These are phyloP conservation scores for Penicillium hesseltinei DNA, from an alignment of 2,329 filamentous ascomycete genomes.

Conservation along the genomic window DNA sequence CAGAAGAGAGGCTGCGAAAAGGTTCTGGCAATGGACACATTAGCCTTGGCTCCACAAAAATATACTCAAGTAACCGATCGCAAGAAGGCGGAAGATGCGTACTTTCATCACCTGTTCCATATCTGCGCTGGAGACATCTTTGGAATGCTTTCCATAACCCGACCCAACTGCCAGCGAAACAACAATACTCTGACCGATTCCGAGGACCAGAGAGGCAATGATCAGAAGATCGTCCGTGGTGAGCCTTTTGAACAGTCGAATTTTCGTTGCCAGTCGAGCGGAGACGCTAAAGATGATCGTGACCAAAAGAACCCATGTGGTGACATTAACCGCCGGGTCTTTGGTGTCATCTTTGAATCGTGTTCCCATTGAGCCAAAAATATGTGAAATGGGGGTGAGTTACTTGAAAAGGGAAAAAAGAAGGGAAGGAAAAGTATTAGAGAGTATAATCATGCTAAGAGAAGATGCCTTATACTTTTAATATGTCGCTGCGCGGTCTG, in stretches of 20 bases:
- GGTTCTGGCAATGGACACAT: slow-evolving; percentile 8
- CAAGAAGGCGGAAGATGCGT: background rate
- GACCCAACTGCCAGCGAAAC: slow-evolving; percentile 23
- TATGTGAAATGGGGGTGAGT: background rate
- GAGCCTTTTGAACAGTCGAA: slow-evolving; percentile 20
- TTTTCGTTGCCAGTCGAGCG: slow-evolving; percentile 23
- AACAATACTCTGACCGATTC: slow-evolving; percentile 17
- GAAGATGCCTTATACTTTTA: background rate
- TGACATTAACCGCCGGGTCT: slow-evolving; percentile 24
- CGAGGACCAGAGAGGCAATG: slow-evolving; percentile 17
- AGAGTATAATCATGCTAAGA: background rate
- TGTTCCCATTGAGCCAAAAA: slow-evolving; percentile 15
- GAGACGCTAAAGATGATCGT: slow-evolving; percentile 20
- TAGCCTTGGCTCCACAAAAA: background rate
- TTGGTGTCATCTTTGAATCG: slow-evolving; percentile 23
- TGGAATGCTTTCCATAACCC: slow-evolving; percentile 24
- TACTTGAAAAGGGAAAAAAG: background rate
- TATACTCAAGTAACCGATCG: no score
- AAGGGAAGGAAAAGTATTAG: no score
- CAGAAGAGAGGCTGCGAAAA: slow-evolving; percentile 21
- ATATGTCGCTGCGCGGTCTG: background rate
- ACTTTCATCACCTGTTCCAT: slow-evolving; percentile 24
- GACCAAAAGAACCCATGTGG: slow-evolving; percentile 23
- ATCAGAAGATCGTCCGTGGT: slow-evolving; percentile 25
- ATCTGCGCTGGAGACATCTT: slow-evolving; percentile 9